phyloP scores from a whole-genome alignment of 1,139 yeast species.

The Hansenula anomala region DNA sequence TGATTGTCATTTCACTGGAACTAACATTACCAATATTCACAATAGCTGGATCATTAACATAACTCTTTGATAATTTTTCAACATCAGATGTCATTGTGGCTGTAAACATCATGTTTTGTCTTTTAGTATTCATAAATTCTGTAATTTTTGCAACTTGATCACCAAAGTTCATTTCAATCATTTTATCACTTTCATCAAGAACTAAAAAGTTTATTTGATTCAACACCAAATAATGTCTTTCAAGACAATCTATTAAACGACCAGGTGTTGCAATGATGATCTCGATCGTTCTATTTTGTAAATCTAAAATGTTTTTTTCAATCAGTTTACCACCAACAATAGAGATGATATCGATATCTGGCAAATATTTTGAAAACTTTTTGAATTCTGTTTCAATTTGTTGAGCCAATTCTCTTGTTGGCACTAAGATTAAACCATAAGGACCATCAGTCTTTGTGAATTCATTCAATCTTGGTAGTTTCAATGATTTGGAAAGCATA shows the following conservation, averaged over 20 bases:
- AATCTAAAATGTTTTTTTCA: conserved; percentile 61
- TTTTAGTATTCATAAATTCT: conserved; percentile 22
- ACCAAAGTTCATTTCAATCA: conserved; percentile 95
- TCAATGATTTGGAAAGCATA: conserved; percentile 51
- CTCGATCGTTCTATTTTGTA: conserved; percentile 62
- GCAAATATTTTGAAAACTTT: conserved; percentile 39
- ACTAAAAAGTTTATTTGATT: conserved; percentile 63
- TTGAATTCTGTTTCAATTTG: conserved; percentile 70
- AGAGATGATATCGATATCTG: conserved; percentile 52
- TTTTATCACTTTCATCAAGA: conserved; percentile 91
- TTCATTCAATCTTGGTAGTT: conserved; percentile 36
- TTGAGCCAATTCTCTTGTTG: conserved; percentile 89
- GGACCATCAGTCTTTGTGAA: conserved; percentile 52
- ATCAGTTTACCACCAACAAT: conserved; percentile 89
- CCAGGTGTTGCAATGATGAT: conserved; percentile 94
- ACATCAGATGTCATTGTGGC: conserved; percentile 85
- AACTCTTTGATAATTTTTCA: conserved; percentile 58
- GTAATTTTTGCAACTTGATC: conserved; percentile 60
- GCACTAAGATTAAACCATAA: conserved; percentile 68
- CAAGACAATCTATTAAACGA: conserved; percentile 74
- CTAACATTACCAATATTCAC: conserved; percentile 62
- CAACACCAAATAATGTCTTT: conserved; percentile 56
- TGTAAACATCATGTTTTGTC: conserved; percentile 83
- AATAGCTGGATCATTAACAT: conserved; percentile 56
- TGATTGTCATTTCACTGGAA: conserved; percentile 23